Evolutionary conservation across 2,329 filamentous ascomycete genomes (phyloP), one percentile per base, ranked within the genome.

Genomic region (Aureobasidium sp.): DNA sequence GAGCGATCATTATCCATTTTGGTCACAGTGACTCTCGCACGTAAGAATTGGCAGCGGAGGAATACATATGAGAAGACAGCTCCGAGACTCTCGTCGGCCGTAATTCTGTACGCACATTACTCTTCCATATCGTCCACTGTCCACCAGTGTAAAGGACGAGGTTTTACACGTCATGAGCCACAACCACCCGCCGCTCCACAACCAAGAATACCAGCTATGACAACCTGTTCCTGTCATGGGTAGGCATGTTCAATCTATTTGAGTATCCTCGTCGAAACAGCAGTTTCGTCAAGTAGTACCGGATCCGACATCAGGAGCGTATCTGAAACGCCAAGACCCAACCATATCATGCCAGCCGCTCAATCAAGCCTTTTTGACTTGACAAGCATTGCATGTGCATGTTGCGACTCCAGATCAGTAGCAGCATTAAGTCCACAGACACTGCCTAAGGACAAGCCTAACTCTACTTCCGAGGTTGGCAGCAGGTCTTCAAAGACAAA

Each of bases 241-340:
- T 3, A 8, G 24, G 27, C n/a, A 7, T 50, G 5, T 34, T 5
- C 47, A 10, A 20, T 52, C 34, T 52, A 52, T 17, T 26, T 52
- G n/a, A 43, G 10, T 32, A 9, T n/a, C 36, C 2, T 20, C 9
- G 20, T 13, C 37, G 36, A 43, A 55, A 43, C 26, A 20, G 5
- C 24, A 27, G 6, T 12, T 39, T n/a, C 39, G 39, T 26, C 29
- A 29, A 12, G 37, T 41, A 43, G 17, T 15, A 41, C 37, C 39
- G 26, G 10, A 29, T 29, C 9, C 17, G 10, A 44, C 5, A 36
- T n/a, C 52, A 57, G 41, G 10, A 44, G 29, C 17, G 17, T 4
- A 57, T 57, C 41, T 57, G 53, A 57, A 57, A 57, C 53, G 53
- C 53, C 53, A 46, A 57, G 53, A 26, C 12, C 34, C 3, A 41